Evolutionary conservation across 108 stramenopile species (phyloP), one percentile per base, ranked within the genome.

Genomic region (Aureococcus anophagefferens): DNA sequence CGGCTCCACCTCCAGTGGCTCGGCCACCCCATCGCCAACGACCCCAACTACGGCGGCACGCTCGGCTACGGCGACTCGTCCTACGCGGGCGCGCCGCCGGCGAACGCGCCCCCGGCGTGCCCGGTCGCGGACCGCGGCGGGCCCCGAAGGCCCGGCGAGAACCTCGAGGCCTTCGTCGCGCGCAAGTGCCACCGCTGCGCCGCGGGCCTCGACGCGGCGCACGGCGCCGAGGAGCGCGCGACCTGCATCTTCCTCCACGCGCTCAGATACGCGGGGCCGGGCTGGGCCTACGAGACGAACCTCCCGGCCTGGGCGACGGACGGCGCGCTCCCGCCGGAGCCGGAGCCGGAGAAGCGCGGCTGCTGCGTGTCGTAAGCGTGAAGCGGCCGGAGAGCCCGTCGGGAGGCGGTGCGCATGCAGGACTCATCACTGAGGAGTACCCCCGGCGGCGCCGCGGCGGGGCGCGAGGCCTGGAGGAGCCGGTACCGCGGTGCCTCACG

Each of bases 1-100:
- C 74, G 81, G 15, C 67, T 81, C 16, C 81, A 81, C 71, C 66
- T 71, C 33, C 70, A 73, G 63, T 31, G 65, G 17, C 30, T 77
- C 21, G 73, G 73, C 46, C 46, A 66, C 34, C 77, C 81, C 30
- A 81, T 81, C 33, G 67, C 45, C 1, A 78, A 81, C 46, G 81
- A 81, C 65, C 81, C 81, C 44, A 33, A 30, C 64, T 81, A 81
- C 64, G 78, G 78, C 29, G 71, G 65, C 65, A 28, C 17, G 25
- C 40, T 44, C 9, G 40, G 40, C 40, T 44, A 11, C 13, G 40
- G 9, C 40, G 40, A 13, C 9, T 11, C 9, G 5, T 44, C 40
- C 13, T 44, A 11, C 9, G 40, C 13, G 40, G 40, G 13, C 40
- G n/a, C n/a, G n/a, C n/a, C n/a, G n/a, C n/a, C n/a, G n/a, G n/a